Base-by-base conservation (phyloP, 2,329 filamentous ascomycete species). In the Cryoendolithus antarcticus region DNA sequence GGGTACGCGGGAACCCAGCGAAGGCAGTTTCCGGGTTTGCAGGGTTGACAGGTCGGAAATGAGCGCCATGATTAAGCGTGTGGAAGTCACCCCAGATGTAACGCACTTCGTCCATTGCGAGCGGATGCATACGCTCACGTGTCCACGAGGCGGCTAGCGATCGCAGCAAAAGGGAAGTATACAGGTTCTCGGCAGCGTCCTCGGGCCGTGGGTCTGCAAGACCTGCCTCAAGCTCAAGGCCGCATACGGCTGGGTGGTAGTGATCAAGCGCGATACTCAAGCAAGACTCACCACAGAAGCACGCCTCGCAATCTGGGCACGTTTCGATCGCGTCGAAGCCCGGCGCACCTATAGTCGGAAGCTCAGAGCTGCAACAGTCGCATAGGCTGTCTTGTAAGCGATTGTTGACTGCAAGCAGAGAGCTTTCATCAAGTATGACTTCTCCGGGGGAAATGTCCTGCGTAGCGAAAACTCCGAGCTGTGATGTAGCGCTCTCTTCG, bases 401-500 rank as follows among this genome's bases (percentile, higher is more conserved):
- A 56, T 91, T 91, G 50, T 89, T 91, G 34, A 85, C 88, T 2
- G 88, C 94, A 31, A 98, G 66, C 6, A 94, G 72, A 6, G 86
- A 91, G 44, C 81, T 83, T 56, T 98, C 91, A 35, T 75, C 67
- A 24, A 98, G 71, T 2, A 95, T 77, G 4, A 72, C 68, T 57
- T 93, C 82, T 7, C 82, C 83, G 0, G 86, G 75, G 1, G 67
- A 63, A 30, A 96, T 83, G 48, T 93, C 80, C 46, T 83, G 74
- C 50, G 77, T 84, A 6, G 88, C 89, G 57, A 96, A 96, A 3
- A 98, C 72, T 4, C 91, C 91, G 1, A 98, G 72, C 60, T 98
- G 91, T 44, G 74, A 72, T 49, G 77, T 79, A 4, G 74, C 80
- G 6, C 44, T 36, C 30, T 45, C 42, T 15, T 40, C 44, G 15